phyloP scores from a whole-genome alignment of 441 rosid species.

The Melianthus villosus region DNA sequence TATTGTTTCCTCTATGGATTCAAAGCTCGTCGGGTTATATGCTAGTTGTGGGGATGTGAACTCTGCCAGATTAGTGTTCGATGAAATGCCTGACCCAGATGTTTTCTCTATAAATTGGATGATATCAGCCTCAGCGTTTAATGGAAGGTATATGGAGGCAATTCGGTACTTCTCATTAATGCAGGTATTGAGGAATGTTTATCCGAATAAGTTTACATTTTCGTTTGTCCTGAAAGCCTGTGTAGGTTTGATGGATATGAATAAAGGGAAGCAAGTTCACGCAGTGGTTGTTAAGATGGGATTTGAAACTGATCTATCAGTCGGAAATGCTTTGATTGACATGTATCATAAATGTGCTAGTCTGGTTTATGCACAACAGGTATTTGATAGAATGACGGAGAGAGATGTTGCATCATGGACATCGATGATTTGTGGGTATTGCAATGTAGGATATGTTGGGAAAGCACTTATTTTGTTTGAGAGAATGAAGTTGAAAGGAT shows the following conservation, averaged over 20 bases:
- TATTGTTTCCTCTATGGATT: constrained; percentile 11
- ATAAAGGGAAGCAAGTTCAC: constrained; percentile 28
- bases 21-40: constrained; percentile 28
- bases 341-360: constrained; percentile 10
- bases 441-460: constrained; percentile 16
- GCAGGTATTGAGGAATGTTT: constrained; percentile 12
- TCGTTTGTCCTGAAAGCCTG: constrained; percentile 21
- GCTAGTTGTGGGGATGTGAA: constrained; percentile 22
- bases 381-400: constrained; percentile 23
- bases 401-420: constrained; percentile 34
- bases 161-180: constrained; percentile 20
- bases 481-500: constrained; percentile 24
- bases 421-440: constrained; percentile 31
- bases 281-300: constrained; percentile 13
- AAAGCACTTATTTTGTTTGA: constrained; percentile 18
- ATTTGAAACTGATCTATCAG: constrained; percentile 12
- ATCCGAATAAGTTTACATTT: neutral
- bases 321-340: constrained; percentile 6
- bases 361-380: constrained; percentile 13
- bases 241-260: constrained; percentile 24
- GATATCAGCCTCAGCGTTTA: constrained; percentile 22
- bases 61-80: constrained; percentile 15
- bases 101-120: constrained; percentile 34
- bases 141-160: constrained; percentile 20
- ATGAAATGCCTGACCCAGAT: constrained; percentile 15